Evolutionary conservation across 2,329 filamentous ascomycete genomes (phyloP).

Genomic region (Ophiocordyceps camponoti-floridani): DNA sequence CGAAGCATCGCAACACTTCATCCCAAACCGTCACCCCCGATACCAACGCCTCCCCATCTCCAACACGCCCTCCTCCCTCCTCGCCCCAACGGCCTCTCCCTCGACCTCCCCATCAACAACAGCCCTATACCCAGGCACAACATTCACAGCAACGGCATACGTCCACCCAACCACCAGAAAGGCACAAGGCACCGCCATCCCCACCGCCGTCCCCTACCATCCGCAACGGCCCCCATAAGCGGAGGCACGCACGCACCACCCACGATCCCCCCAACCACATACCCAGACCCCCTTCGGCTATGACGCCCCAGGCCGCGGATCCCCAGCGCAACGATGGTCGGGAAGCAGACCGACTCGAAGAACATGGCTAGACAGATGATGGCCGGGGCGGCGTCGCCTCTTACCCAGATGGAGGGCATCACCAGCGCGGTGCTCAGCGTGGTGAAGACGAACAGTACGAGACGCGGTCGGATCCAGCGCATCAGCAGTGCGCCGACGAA

Average conservation of each 20-base stretch:
- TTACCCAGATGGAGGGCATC: constrained; percentile 26
- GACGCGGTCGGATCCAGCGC: constrained; percentile 46
- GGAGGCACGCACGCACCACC: constrained; percentile 62
- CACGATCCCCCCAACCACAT: constrained; percentile 48
- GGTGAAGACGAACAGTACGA: constrained; percentile 50
- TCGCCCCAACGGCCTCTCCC: no score
- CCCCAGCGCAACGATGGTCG: constrained; percentile 61
- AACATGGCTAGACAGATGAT: constrained; percentile 57
- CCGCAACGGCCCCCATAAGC: constrained; percentile 49
- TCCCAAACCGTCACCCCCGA: no score
- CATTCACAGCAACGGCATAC: no score
- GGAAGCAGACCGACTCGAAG: constrained; percentile 68
- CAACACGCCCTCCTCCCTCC: no score
- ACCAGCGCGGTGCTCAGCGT: constrained; percentile 46
- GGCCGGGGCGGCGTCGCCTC: constrained; percentile 28
- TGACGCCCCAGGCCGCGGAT: constrained; percentile 61
- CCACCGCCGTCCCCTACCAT: constrained; percentile 41
- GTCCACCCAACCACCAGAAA: constrained; percentile 39
- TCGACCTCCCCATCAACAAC: no score
- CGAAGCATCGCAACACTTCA: no score
- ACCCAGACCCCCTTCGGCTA: constrained; percentile 59
- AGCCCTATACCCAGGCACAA: no score
- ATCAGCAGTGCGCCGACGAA: constrained; percentile 52
- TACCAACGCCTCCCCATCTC: no score
- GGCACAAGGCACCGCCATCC: constrained; percentile 45